These are phyloP conservation scores for Colletotrichum limetticola DNA, from an alignment of 2,329 filamentous ascomycete species.

Conservation along the genomic window DNA sequence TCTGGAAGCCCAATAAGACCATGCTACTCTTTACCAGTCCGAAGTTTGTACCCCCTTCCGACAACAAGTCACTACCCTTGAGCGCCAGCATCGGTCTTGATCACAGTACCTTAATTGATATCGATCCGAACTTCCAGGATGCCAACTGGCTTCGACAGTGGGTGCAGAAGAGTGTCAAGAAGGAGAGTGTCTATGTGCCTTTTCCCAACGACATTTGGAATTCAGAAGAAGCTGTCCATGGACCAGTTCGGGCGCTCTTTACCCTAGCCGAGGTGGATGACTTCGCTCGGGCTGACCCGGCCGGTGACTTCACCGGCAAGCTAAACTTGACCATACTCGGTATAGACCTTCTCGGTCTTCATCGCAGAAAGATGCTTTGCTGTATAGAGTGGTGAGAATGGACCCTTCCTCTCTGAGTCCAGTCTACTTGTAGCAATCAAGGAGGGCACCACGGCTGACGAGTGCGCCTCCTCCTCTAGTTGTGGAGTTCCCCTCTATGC, in stretches of 20 bases:
- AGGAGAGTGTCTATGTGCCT: constrained; percentile 59
- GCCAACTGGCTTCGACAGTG: constrained; percentile 63
- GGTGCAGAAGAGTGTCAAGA: constrained; percentile 57
- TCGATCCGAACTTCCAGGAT: constrained; percentile 65
- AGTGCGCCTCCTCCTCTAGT: constrained; percentile 40
- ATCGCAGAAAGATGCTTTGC: constrained; percentile 49
- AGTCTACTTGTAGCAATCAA: not conserved
- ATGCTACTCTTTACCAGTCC: constrained; percentile 62
- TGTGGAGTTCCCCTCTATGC: constrained; percentile 65
- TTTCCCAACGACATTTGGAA: constrained; percentile 57
- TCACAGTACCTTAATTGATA: constrained; percentile 61
- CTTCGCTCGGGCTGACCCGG: constrained; percentile 47
- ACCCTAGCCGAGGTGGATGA: constrained; percentile 56
- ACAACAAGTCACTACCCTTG: constrained; percentile 2
- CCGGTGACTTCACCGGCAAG: constrained; percentile 51
- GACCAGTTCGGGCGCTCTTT: constrained; percentile 48
- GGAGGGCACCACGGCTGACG: constrained; percentile 1
- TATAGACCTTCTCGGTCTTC: constrained; percentile 43
- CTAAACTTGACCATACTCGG: constrained; percentile 47
- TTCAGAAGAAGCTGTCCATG: constrained; percentile 44
- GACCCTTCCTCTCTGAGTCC: not conserved
- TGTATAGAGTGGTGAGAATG: constrained; percentile 52
- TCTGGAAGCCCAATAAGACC: constrained; percentile 59
- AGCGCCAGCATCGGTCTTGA: constrained; percentile 43
- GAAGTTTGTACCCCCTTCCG: constrained; percentile 24